phyloP scores from a whole-genome alignment of 305 asterid species.

The Fraxinus dipetala region DNA sequence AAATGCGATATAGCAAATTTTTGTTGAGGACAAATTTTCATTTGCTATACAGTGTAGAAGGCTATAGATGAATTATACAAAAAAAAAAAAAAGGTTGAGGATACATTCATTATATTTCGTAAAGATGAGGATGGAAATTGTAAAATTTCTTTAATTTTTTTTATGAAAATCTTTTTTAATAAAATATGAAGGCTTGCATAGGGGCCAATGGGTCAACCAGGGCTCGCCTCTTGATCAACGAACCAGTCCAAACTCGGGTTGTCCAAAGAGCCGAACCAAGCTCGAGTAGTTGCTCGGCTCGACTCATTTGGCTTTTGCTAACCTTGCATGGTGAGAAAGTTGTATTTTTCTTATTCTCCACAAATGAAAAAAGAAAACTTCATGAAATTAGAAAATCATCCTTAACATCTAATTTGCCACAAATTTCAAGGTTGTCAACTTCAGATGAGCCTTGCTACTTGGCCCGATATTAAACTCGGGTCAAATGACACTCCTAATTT shows the following conservation, averaged over 20 bases:
- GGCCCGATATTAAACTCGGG: too few relatives aligned
- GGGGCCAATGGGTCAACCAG: neutral
- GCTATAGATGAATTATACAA: too few relatives aligned
- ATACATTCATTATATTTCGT: too few relatives aligned
- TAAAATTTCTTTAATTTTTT: too few relatives aligned
- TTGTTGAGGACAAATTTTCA: too few relatives aligned
- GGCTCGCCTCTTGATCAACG: neutral
- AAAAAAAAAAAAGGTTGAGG: too few relatives aligned
- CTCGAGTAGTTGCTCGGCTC: neutral
- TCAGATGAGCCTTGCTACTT: too few relatives aligned
- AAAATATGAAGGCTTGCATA: neutral
- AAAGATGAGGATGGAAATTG: too few relatives aligned
- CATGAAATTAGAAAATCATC: neutral
- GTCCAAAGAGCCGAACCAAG: neutral
- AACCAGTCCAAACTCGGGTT: neutral
- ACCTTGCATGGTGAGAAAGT: neutral
- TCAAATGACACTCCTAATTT: too few relatives aligned
- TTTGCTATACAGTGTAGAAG: too few relatives aligned
- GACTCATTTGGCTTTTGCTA: neutral
- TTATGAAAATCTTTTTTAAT: too few relatives aligned
- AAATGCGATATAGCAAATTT: too few relatives aligned
- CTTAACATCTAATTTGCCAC: conserved; percentile 25
- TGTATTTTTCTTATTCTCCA: neutral
- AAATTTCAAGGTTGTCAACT: conserved; percentile 22
- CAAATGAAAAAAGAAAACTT: neutral